Conservation (phyloP, 352 stramenopile species). For the Nothophytophthora sp. region DNA sequence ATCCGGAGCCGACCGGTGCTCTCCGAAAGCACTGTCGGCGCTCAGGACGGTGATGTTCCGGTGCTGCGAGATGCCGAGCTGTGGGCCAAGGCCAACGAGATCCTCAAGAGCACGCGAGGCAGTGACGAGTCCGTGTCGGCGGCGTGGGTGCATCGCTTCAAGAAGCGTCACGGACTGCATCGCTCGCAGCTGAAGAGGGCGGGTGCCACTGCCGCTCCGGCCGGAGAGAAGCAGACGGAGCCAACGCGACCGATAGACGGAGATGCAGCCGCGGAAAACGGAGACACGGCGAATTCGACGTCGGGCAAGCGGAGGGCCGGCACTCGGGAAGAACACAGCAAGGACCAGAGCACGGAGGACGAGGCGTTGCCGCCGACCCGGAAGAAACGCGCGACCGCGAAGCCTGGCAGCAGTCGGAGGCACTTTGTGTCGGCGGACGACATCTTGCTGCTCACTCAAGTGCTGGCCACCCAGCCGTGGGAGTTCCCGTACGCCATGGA, state of each 20-base stretch:
- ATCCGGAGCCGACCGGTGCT: slow-evolving; percentile 4
- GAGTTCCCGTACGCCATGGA: slow-evolving; percentile 27
- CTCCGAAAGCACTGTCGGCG: slow-evolving; percentile 5
- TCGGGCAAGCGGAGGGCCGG: neutral
- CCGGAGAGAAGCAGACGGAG: too few species aligned
- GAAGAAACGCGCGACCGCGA: neutral
- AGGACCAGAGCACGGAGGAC: neutral
- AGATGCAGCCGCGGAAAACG: neutral
- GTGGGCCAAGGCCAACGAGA: slow-evolving; percentile 36
- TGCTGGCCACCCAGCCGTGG: slow-evolving; percentile 31
- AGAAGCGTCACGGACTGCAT: slow-evolving; percentile 10
- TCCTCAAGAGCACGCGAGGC: slow-evolving; percentile 23
- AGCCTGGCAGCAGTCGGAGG: slow-evolving; percentile 9
- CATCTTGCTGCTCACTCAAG: slow-evolving; percentile 34
- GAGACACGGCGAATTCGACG: neutral
- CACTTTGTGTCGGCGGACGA: slow-evolving; percentile 41
- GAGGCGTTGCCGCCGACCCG: neutral
- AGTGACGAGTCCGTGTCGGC: slow-evolving; percentile 25
- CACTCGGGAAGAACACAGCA: neutral
- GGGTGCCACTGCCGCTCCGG: neutral
- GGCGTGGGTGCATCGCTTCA: slow-evolving; percentile 36
- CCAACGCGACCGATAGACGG: too few species aligned
- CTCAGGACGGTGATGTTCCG: neutral
- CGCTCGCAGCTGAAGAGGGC: slow-evolving; percentile 1
- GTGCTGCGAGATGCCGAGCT: slow-evolving; percentile 26